These are phyloP conservation scores for Rubia peregrina DNA, from an alignment of 305 asterid species.

Conservation along the genomic window DNA sequence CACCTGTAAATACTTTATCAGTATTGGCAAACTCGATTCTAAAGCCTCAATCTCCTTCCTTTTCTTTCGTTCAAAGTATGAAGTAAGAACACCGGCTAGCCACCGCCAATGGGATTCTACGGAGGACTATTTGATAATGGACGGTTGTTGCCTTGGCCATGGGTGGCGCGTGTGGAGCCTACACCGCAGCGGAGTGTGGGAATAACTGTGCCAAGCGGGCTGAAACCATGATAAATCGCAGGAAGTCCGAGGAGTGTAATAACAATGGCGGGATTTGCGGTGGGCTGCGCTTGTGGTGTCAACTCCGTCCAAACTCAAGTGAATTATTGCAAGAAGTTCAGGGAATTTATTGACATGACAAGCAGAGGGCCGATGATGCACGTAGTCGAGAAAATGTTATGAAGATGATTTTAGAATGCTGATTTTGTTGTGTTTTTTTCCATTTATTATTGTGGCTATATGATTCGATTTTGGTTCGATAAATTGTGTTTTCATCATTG, in stretches of 20 bases:
- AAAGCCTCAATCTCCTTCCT: background rate
- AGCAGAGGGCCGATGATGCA: background rate
- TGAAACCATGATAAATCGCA: too few relatives aligned
- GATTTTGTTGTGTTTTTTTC: background rate
- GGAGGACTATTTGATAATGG: too few relatives aligned
- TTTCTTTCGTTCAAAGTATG: background rate
- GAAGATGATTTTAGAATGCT: background rate
- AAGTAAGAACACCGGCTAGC: background rate
- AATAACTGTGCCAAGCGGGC: background rate
- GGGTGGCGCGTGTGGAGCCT: background rate
- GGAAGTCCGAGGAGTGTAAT: too few relatives aligned
- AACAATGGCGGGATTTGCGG: too few relatives aligned
- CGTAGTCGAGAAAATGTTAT: background rate
- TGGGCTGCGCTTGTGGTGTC: too few relatives aligned
- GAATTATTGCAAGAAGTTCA: too few relatives aligned
- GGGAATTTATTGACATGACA: too few relatives aligned
- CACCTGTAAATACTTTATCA: background rate
- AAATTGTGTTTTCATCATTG: background rate
- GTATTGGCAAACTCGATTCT: background rate
- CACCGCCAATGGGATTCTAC: too few relatives aligned
- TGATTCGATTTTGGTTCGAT: background rate
- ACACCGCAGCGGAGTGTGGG: background rate
- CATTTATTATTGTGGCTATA: background rate
- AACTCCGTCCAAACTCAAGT: too few relatives aligned
- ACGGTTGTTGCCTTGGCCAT: background rate